Base-by-base conservation (phyloP, 768 basidiomycete genomes). In the Russula griseocarnosa region DNA sequence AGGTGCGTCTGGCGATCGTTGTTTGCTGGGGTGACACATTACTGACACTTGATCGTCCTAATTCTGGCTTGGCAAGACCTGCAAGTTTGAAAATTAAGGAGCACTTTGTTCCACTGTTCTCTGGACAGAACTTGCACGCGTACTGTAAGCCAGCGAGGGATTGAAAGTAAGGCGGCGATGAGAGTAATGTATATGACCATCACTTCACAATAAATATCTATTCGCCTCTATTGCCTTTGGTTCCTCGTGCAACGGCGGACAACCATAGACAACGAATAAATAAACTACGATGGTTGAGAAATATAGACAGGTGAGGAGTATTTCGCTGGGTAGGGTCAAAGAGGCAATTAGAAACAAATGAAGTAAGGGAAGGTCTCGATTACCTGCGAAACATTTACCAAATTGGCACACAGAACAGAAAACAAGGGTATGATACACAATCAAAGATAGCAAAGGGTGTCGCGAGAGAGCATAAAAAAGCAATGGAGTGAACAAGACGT, bases 1-100 rank as follows among this genome's bases (percentile, higher is more conserved):
- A 53, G 58, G 63, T 63, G 58, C 14, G 63, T 53, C 13, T 36
- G 36, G 3, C 5, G 13, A 38, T 8, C 7, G 32, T 34, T 14
- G 32, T n/a, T 34, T 13, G 32, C 8, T 5, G 14, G 5, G 9
- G 7, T 34, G 22, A 24, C 9, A 24, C n/a, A 13, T 54, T 50
- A 5, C 22, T 32, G 34, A 51, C 2, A 16, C 18, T 20, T 24
- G 47, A 40, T 16, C 8, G 1, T 30, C n/a, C 11, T 47, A 46
- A 16, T 55, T 55, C 20, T n/a, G 8, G 18, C 7, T 34, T 28
- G 62, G 24, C 6, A 30, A 63, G 63, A 28, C 63, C 63, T 7
- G 28, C 63, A 26, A 63, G 58, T 60, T 47, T 63, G 36, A 28
- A 60, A 44, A 54, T 55, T 5, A 63, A 60, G 44, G 63, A 63